Conservation (phyloP, 2,329 filamentous ascomycete species). For the Sporothrix pseudoabietina region DNA sequence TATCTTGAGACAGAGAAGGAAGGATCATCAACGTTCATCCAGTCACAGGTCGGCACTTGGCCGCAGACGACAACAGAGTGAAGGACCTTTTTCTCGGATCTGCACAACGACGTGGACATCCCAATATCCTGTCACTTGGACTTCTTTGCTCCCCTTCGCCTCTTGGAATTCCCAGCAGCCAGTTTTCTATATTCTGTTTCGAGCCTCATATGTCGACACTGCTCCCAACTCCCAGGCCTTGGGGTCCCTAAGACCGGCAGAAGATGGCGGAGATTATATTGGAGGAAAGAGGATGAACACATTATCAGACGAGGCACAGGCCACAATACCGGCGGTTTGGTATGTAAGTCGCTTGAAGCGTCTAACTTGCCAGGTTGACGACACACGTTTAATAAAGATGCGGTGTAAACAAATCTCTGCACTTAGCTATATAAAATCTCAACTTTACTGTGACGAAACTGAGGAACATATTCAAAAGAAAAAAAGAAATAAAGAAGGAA, state of each 20-base stretch:
- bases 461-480: too few relatives aligned
- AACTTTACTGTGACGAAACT: too few relatives aligned
- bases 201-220: background rate
- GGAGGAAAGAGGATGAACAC: background rate
- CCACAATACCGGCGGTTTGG: background rate
- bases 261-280: background rate
- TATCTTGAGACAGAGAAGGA: background rate
- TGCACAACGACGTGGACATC: background rate
- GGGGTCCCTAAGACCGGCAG: background rate
- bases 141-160: background rate
- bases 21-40: background rate
- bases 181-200: background rate
- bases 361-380: background rate
- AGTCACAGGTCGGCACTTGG: background rate
- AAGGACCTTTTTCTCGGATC: background rate
- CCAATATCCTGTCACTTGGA: background rate
- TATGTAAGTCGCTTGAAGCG: background rate
- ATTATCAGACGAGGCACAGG: constrained; percentile 10
- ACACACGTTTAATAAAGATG: background rate
- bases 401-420: background rate
- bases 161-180: background rate
- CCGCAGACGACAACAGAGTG: background rate
- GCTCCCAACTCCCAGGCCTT: background rate
- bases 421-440: background rate
- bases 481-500: background rate